These are phyloP conservation scores for Kwoniella sp. DNA, from an alignment of 768 basidiomycete genomes.

Conservation along the genomic window DNA sequence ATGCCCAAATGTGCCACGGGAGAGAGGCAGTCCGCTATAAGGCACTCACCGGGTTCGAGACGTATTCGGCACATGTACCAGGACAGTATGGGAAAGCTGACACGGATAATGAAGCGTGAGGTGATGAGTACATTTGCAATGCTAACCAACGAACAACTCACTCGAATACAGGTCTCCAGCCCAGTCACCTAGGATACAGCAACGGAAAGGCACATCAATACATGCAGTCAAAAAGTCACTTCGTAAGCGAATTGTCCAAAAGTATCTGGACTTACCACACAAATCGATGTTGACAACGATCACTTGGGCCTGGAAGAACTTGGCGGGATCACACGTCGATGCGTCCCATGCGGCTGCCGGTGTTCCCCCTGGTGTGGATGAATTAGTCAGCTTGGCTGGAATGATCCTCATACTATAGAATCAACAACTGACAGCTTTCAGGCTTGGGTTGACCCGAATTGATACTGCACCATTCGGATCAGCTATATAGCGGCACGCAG, in stretches of 20 bases:
- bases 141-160: too few species aligned
- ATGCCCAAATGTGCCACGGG: too few species aligned
- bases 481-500: too few species aligned
- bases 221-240: neutral
- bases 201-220: too few species aligned
- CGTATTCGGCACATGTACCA: constrained; percentile 50
- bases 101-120: too few species aligned
- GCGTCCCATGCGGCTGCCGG: constrained; percentile 47
- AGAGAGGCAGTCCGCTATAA: too few species aligned
- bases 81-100: constrained; percentile 44
- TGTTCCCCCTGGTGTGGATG: constrained; percentile 39
- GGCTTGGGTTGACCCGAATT: constrained; percentile 28
- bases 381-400: neutral
- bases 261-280: constrained; percentile 45
- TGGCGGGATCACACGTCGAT: constrained; percentile 48
- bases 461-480: constrained; percentile 29
- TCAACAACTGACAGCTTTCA: constrained; percentile 32
- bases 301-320: constrained; percentile 50
- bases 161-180: constrained; percentile 43
- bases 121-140: too few species aligned
- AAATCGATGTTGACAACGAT: constrained; percentile 54
- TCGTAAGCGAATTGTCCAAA: neutral
- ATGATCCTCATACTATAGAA: too few species aligned
- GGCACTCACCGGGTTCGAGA: constrained; percentile 44
- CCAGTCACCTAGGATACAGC: constrained; percentile 47